A percentile compares a stretch with the other conserved stretches of the same genome.
phyloP scores from a whole-genome alignment of 345 rosid species.

The Bruguiera sexangula region DNA sequence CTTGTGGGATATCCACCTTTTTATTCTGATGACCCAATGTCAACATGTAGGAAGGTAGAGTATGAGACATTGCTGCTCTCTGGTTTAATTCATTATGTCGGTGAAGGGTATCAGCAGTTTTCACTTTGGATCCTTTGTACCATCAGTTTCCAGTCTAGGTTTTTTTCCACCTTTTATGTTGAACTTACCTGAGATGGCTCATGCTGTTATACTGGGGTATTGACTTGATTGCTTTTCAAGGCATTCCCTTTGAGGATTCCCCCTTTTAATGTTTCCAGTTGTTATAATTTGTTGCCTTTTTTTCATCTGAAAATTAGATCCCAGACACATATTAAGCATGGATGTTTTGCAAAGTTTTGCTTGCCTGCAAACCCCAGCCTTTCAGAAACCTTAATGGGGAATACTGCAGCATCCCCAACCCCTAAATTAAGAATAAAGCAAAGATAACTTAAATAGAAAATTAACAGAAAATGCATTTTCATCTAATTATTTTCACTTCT shows the following conservation, averaged over 20 bases:
- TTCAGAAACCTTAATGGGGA: not conserved
- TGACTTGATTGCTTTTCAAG: too few relatives aligned
- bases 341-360: not conserved
- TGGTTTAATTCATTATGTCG: not conserved
- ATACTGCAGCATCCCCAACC: too few relatives aligned
- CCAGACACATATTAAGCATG: too few relatives aligned
- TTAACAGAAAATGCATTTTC: not conserved
- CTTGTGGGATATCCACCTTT: conserved; percentile 96
- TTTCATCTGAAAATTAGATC: too few relatives aligned
- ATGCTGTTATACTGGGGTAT: too few relatives aligned
- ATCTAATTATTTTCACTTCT: not conserved
- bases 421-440: not conserved
- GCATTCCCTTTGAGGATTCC: not conserved
- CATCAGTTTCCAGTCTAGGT: not conserved
- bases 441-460: not conserved
- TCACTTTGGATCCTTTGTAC: not conserved
- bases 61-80: not conserved
- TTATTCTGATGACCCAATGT: conserved; percentile 96
- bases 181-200: too few relatives aligned
- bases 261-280: not conserved
- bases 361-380: not conserved
- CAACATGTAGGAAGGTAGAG: conserved; percentile 85
- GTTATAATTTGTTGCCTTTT: not conserved
- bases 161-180: too few relatives aligned
- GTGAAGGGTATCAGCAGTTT: not conserved